Conservation (phyloP, 2,329 filamentous ascomycete species). For the Cladorrhinum sp. region DNA sequence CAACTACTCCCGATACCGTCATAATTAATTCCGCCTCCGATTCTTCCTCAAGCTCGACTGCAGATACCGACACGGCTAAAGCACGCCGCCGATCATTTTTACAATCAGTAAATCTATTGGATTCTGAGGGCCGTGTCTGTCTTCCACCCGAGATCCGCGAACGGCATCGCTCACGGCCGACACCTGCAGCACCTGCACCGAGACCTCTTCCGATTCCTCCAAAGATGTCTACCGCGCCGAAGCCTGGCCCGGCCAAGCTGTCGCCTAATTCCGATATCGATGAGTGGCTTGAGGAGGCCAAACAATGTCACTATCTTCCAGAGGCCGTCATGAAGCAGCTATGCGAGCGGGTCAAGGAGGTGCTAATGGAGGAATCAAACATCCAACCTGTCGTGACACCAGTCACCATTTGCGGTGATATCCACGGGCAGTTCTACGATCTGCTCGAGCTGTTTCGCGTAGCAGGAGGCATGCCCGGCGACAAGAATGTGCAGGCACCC, state of each 20-base stretch:
- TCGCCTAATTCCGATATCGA: constrained; percentile 81
- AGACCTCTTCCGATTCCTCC: constrained; percentile 18
- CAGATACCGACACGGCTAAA: too few relatives aligned
- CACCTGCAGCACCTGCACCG: too few relatives aligned
- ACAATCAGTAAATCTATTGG: background rate
- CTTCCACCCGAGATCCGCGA: background rate
- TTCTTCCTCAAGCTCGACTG: background rate
- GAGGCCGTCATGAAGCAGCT: constrained; percentile 98
- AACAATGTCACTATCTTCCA: constrained; percentile 94
- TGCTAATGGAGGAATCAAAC: constrained; percentile 98
- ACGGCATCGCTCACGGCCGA: background rate
- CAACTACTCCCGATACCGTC: background rate
- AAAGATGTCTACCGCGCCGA: constrained; percentile 61
- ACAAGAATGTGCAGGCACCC: constrained; percentile 66
- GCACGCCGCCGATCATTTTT: too few relatives aligned
- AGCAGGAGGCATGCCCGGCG: constrained; percentile 92
- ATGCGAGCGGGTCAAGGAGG: constrained; percentile 98
- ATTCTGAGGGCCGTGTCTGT: background rate
- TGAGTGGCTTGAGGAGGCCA: constrained; percentile 95
- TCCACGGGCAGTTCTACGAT: constrained; percentile 98
- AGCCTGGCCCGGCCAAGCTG: constrained; percentile 85
- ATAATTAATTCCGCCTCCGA: background rate
- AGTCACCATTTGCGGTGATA: constrained; percentile 96
- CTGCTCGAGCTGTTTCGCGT: constrained; percentile 95
- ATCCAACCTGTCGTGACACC: constrained; percentile 97